Evolutionary conservation across 2,329 filamentous ascomycete genomes (phyloP).

Genomic region (Phyllosticta citribraziliensis): DNA sequence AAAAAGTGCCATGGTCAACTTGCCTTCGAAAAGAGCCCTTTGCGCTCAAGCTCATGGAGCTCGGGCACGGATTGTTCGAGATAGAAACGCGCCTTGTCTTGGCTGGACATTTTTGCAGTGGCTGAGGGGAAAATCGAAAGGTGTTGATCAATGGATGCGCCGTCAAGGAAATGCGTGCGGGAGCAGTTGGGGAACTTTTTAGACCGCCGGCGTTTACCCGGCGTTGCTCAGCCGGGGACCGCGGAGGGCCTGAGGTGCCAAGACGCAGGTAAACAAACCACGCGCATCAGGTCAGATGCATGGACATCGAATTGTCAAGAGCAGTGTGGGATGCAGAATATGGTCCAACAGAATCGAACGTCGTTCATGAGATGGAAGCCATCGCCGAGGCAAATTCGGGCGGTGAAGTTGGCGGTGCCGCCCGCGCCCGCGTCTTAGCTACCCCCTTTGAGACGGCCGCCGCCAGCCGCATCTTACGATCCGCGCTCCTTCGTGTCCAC

Average conservation of each 20-base stretch:
- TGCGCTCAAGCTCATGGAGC: conserved; percentile 82
- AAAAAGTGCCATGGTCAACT: conserved; percentile 10
- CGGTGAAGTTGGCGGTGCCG: not conserved
- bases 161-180: too few relatives aligned
- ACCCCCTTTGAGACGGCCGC: not conserved
- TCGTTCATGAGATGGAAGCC: too few relatives aligned
- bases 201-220: not conserved
- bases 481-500: not conserved
- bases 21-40: conserved; percentile 79
- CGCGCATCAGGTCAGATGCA: not conserved
- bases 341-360: not conserved
- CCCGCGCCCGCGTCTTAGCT: not conserved
- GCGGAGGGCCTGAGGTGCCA: not conserved
- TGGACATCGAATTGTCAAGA: not conserved
- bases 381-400: not conserved
- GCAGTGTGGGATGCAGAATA: not conserved
- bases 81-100: conserved; percentile 93
- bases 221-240: not conserved
- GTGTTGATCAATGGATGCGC: not conserved
- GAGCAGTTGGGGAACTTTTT: not conserved
- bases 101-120: conserved; percentile 23
- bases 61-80: conserved; percentile 88
- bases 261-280: not conserved
- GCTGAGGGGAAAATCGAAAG: not conserved
- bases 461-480: not conserved